A percentile compares a stretch with the other conserved stretches of the same genome.
phyloP scores from a whole-genome alignment of 345 rosid species.

The Cardiospermum halicacabum region DNA sequence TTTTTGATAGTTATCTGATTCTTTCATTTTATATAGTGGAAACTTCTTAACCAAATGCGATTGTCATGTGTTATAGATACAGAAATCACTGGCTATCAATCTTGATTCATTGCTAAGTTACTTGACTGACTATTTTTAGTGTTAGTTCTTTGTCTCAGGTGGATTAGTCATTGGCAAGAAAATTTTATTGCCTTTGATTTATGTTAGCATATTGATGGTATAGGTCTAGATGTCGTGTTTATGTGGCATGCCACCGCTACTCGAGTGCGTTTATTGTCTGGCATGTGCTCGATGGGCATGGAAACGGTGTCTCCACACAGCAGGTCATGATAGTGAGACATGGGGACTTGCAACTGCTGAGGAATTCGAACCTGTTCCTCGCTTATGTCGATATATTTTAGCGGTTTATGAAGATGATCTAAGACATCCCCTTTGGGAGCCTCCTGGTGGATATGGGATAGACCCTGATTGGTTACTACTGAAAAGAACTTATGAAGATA shows the following conservation, averaged over 20 bases:
- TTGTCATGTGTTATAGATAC: conserved; percentile 5
- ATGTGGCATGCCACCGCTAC: conserved; percentile 72
- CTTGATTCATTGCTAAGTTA: background rate
- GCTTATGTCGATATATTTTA: conserved; percentile 81
- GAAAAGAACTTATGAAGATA: conserved; percentile 63
- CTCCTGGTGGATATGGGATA: conserved; percentile 81
- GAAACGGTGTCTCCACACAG: conserved; percentile 86
- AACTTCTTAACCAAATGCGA: background rate
- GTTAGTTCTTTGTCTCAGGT: conserved; percentile 1
- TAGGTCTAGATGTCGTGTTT: conserved; percentile 57
- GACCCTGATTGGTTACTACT: conserved; percentile 63
- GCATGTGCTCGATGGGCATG: conserved; percentile 99
- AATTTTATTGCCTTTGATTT: conserved; percentile 9
- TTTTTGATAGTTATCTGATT: background rate
- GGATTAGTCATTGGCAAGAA: background rate
- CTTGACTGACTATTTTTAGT: background rate
- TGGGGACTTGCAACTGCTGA: conserved; percentile 84
- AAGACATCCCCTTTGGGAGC: conserved; percentile 79
- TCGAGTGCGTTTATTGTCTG: conserved; percentile 88
- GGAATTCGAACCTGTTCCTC: conserved; percentile 85
- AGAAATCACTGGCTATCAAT: too few relatives aligned
- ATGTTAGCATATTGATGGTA: background rate
- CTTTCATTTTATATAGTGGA: background rate
- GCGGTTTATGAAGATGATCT: conserved; percentile 94
- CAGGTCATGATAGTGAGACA: conserved; percentile 86